A percentile compares a stretch with the other conserved stretches of the same genome.
Conservation (phyloP, 768 basidiomycete species). For the Podaxis carcinomalis region DNA sequence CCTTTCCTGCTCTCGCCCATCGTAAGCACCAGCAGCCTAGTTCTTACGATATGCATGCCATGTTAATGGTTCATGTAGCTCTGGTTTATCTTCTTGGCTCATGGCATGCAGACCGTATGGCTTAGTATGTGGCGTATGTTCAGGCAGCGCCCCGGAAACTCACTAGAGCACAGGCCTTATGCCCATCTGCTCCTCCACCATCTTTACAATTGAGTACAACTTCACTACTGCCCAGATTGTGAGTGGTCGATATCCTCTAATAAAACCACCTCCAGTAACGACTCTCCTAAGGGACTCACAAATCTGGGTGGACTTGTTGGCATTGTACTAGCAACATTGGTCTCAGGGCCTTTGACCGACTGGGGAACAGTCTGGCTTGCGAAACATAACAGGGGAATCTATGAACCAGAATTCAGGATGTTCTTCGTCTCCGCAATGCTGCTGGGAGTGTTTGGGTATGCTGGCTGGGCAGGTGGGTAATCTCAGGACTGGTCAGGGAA, state of each 20-base stretch:
- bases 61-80: conserved; percentile 17
- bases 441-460: conserved; percentile 40
- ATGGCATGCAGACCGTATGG: conserved; percentile 42
- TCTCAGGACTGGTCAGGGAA: not conserved
- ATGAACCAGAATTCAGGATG: conserved; percentile 43
- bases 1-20: conserved; percentile 39
- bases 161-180: conserved; percentile 27
- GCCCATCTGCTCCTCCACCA: conserved; percentile 39
- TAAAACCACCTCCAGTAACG: not conserved
- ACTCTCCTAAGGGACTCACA: conserved; percentile 28
- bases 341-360: conserved; percentile 37
- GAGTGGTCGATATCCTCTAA: conserved; percentile 1
- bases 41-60: not conserved
- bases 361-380: conserved; percentile 39
- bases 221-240: conserved; percentile 38
- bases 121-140: conserved; percentile 25
- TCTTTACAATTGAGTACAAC: conserved; percentile 39
- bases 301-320: conserved; percentile 40
- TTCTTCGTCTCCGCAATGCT: conserved; percentile 38
- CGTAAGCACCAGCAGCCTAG: conserved; percentile 20
- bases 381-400: conserved; percentile 38
- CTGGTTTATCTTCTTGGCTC: conserved; percentile 33
- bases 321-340: conserved; percentile 32
- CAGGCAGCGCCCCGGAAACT: not conserved
- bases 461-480: conserved; percentile 35